Conservation (phyloP, 2,329 filamentous ascomycete species). For the Magnaporthiopsis rhizophila region DNA sequence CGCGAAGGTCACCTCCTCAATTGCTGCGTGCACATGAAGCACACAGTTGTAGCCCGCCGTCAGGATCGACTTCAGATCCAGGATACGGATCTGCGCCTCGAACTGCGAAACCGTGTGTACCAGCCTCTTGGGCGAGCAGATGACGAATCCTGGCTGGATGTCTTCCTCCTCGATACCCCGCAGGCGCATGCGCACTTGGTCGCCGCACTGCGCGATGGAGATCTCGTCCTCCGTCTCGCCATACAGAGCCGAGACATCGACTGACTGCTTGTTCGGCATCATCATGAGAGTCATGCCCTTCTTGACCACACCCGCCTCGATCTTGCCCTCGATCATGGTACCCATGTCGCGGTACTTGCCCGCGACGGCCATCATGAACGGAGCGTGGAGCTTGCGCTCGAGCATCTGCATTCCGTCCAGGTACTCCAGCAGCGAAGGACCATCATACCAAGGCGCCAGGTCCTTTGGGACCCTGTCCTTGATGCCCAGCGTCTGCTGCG, state of each 20-base stretch:
- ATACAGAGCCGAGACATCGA: slow-evolving; percentile 79
- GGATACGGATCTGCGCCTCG: slow-evolving; percentile 91
- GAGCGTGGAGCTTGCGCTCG: slow-evolving; percentile 92
- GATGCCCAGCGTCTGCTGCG: slow-evolving; percentile 77
- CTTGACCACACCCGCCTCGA: slow-evolving; percentile 89
- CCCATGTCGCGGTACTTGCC: slow-evolving; percentile 97
- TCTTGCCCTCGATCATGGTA: slow-evolving; percentile 95
- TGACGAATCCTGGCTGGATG: slow-evolving; percentile 87
- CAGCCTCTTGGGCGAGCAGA: slow-evolving; percentile 88
- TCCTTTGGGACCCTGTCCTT: slow-evolving; percentile 78
- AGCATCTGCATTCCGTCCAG: slow-evolving; percentile 63
- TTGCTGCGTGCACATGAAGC: slow-evolving; percentile 91
- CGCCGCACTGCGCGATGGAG: slow-evolving; percentile 72
- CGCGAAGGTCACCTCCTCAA: slow-evolving; percentile 92
- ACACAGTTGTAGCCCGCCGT: slow-evolving; percentile 97
- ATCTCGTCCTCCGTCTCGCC: slow-evolving; percentile 96
- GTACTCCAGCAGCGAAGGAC: slow-evolving; percentile 87
- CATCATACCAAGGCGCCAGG: slow-evolving; percentile 73
- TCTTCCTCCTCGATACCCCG: slow-evolving; percentile 97
- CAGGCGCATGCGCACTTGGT: slow-evolving; percentile 86
- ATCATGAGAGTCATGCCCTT: slow-evolving; percentile 80
- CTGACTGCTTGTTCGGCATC: slow-evolving; percentile 87
- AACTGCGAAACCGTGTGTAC: slow-evolving; percentile 86
- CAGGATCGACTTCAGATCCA: slow-evolving; percentile 91
- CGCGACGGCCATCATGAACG: slow-evolving; percentile 99